phyloP scores from a whole-genome alignment of 2,329 filamentous ascomycete genomes.

The Zymoseptoria passerinii region DNA sequence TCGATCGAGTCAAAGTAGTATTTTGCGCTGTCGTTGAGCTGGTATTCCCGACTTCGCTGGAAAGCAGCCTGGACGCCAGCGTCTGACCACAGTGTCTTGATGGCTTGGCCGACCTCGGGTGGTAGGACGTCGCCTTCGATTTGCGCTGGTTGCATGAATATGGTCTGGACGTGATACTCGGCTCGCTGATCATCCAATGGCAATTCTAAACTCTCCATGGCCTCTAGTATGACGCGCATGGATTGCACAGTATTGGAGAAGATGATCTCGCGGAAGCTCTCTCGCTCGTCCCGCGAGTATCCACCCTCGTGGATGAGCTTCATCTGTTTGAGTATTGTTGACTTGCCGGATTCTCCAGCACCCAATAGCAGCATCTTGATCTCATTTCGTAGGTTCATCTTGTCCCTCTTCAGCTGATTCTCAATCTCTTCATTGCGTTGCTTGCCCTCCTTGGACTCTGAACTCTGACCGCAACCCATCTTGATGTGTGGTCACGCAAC shows the following conservation, averaged over 20 bases:
- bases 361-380: conserved; percentile 99
- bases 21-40: conserved; percentile 91
- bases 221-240: conserved; percentile 62
- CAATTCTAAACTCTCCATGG: conserved; percentile 62
- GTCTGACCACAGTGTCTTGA: conserved; percentile 88
- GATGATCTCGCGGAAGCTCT: conserved; percentile 65
- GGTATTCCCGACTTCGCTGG: conserved; percentile 90
- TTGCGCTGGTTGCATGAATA: conserved; percentile 96
- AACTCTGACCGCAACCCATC: conserved; percentile 99
- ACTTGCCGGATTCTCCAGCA: conserved; percentile 97
- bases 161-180: conserved; percentile 96
- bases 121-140: conserved; percentile 91
- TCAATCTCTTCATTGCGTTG: conserved; percentile 99
- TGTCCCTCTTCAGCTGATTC: conserved; percentile 96
- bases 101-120: conserved; percentile 88
- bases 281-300: conserved; percentile 81
- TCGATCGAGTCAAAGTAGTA: conserved; percentile 97
- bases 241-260: conserved; percentile 64
- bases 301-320: conserved; percentile 99
- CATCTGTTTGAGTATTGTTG: conserved; percentile 93
- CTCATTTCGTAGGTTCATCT: conserved; percentile 97
- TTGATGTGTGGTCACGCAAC: conserved; percentile 43
- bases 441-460: conserved; percentile 99
- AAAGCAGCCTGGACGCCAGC: conserved; percentile 90
- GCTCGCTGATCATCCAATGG: conserved; percentile 85